Evolutionary conservation across 345 rosid species (phyloP), one percentile per base, ranked within the genome.

Genomic region (Arabidopsis arenosa): DNA sequence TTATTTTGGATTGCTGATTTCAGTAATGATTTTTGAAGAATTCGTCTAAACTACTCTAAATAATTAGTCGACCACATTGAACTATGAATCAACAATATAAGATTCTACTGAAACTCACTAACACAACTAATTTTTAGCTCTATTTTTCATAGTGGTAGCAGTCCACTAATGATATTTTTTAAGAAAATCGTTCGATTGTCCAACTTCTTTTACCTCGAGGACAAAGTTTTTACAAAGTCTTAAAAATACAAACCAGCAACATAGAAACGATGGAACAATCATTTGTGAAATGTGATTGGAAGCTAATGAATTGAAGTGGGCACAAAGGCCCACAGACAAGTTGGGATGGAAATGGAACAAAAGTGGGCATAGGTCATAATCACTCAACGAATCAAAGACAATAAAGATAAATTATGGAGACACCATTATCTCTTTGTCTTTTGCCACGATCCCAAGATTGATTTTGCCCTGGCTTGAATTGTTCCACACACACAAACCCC

Each of bases 351-450:
- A 40, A 60, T 60, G 53, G 36, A 75, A 59, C 69, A 40, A 39
- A 68, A 68, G 74, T 76, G 74, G 63, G 54, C 74, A 48, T 32
- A 60, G 2, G 13, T 60, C 23, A 57, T 67, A 60, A 48, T 75
- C 62, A 58, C 36, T 68, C 44, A 59, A 40, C 17, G 62, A 36
- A 58, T 48, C 11, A 28, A 28, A 75, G 33, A 58, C 53, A 75
- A 66, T 39, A 0, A 39, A 51, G 12, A 56, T 13, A 1, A n/a
- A 52, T 57, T 4, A 13, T 67, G 54, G 56, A 75, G 68, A 68
- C 74, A 52, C 45, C 74, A 52, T 61, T 75, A 60, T 68, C 74
- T 59, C 61, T 32, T 49, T 75, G 43, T 61, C 74, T 59, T 51
- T 66, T 39, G 41, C 67, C 66, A 26, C 53, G 9, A 59, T 58